phyloP scores from a whole-genome alignment of 2,329 filamentous ascomycete species.

The Phaeoacremonium minimum region DNA sequence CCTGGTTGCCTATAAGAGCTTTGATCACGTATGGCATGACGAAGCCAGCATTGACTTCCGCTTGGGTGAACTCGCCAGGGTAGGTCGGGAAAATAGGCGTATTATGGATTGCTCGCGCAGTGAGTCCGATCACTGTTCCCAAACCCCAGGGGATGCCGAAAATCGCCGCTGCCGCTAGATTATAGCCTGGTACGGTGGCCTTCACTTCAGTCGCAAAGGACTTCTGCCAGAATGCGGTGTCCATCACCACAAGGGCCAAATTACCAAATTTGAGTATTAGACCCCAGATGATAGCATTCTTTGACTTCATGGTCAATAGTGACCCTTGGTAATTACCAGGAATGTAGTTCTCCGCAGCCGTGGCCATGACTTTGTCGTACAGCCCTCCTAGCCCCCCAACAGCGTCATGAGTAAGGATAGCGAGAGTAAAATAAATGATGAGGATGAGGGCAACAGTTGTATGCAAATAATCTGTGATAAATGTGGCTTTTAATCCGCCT shows the following conservation, averaged over 20 bases:
- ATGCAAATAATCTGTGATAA: conserved; percentile 43
- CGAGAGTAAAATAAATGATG: conserved; percentile 41
- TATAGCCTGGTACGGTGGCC: conserved; percentile 41
- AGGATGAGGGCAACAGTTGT: conserved; percentile 41
- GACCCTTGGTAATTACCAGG: conserved; percentile 41
- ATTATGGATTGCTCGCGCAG: conserved; percentile 37
- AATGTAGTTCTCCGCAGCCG: conserved; percentile 33
- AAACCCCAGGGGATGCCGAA: conserved; percentile 42
- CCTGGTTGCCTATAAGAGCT: conserved; percentile 35
- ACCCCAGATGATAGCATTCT: conserved; percentile 34
- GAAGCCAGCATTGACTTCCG: conserved; percentile 35
- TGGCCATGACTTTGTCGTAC: conserved; percentile 40
- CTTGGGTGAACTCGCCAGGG: conserved; percentile 30
- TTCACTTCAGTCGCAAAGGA: conserved; percentile 42
- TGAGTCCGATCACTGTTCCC: conserved; percentile 40
- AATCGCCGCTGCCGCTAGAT: conserved; percentile 36
- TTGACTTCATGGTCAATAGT: conserved; percentile 42
- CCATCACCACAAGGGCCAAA: conserved; percentile 43
- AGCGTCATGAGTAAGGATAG: conserved; percentile 33
- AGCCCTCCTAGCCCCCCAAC: conserved; percentile 36
- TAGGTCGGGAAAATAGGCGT: conserved; percentile 39
- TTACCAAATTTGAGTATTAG: conserved; percentile 44
- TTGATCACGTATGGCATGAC: conserved; percentile 42
- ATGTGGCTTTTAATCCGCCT: conserved; percentile 43
- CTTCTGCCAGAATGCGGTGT: conserved; percentile 50